Conservation (phyloP, 2,329 filamentous ascomycete species). For the Pseudogymnoascus sp. region DNA sequence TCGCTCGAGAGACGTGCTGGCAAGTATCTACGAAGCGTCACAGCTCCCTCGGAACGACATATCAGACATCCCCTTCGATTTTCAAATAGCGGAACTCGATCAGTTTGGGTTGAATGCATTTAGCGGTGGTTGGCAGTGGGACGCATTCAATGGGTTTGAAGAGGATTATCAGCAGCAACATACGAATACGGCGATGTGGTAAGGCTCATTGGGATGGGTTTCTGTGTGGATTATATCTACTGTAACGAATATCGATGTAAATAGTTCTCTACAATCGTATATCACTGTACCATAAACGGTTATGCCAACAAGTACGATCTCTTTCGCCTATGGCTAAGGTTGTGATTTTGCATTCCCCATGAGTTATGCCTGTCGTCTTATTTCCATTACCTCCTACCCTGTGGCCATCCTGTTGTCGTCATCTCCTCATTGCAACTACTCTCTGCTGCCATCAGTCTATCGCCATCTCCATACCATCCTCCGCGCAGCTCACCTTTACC, state of each 20-base stretch:
- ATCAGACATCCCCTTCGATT: not conserved
- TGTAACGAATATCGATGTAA: conserved; percentile 5
- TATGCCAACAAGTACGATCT: not conserved
- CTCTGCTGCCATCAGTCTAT: not conserved
- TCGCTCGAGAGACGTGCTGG: not conserved
- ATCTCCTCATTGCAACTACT: not conserved
- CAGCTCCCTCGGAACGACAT: not conserved
- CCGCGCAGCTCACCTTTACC: not conserved
- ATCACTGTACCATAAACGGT: not conserved
- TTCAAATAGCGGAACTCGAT: conserved; percentile 4
- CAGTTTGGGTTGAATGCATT: not conserved
- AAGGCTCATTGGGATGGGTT: not conserved
- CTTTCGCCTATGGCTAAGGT: not conserved
- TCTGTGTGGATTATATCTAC: not conserved
- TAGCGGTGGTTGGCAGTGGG: not conserved
- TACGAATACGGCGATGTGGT: not conserved
- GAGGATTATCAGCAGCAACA: not conserved
- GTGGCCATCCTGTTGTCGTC: not conserved
- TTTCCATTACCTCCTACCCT: not conserved
- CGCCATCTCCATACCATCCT: not conserved
- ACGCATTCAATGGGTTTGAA: not conserved
- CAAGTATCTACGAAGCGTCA: not conserved
- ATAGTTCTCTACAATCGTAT: not conserved
- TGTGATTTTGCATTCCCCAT: not conserved
- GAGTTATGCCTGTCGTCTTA: not conserved